Evolutionary conservation across 345 rosid species (phyloP).

Genomic region (Raphanus sativus): DNA sequence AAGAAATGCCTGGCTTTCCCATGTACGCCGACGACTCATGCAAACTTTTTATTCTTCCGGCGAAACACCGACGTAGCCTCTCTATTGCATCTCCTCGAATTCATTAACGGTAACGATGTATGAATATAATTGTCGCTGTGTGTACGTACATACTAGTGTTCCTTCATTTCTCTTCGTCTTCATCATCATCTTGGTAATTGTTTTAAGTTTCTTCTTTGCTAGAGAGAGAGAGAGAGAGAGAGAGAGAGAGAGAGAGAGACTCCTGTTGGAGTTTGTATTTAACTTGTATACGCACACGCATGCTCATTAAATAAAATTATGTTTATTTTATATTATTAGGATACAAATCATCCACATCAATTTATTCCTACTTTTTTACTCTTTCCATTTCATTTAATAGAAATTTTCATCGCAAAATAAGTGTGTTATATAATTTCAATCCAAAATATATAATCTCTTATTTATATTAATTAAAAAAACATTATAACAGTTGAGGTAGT

Average conservation of each 20-base stretch:
- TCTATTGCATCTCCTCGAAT: constrained; percentile 21
- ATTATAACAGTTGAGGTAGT: too few species aligned
- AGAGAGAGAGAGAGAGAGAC: background rate
- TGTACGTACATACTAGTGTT: background rate
- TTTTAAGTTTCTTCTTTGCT: constrained; percentile 3
- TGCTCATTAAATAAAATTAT: background rate
- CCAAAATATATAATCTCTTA: too few species aligned
- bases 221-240: background rate
- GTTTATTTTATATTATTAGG: background rate
- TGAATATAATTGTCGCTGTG: background rate
- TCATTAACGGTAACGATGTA: background rate
- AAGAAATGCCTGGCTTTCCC: constrained; percentile 41
- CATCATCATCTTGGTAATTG: background rate
- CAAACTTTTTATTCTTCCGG: constrained; percentile 17
- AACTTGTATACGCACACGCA: background rate
- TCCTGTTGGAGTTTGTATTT: background rate
- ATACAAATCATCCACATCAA: background rate
- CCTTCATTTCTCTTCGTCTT: constrained; percentile 25
- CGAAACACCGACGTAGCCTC: constrained; percentile 27
- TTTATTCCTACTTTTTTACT: background rate
- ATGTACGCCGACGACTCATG: constrained; percentile 36
- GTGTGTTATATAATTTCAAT: too few species aligned
- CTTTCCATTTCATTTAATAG: too few species aligned
- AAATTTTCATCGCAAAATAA: too few species aligned
- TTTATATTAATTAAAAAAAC: too few species aligned